Evolutionary conservation across 2,329 filamentous ascomycete species (phyloP), one percentile per base, ranked within the genome.

Genomic region (Daldinia eschscholtzii): DNA sequence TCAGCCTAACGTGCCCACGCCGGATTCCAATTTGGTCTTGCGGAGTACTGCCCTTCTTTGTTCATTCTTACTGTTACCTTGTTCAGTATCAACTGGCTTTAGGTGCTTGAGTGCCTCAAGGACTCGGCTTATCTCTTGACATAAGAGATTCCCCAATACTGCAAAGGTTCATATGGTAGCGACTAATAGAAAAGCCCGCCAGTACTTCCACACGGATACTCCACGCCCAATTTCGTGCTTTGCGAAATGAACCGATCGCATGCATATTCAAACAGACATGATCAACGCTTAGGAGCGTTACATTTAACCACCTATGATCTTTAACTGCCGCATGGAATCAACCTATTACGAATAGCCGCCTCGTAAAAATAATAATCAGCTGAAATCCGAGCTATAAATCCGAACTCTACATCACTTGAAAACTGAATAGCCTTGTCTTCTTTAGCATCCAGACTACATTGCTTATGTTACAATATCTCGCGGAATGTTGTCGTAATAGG

Each of bases 121-220:
- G 5, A 33, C 6, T 7, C 23, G 20, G 7, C 33, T 23, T 6
- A 20, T 28, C 5, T 23, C 23, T 5, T 46, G 26, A 5, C 23
- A 44, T 23, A 58, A 13, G n/a, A 58, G n/a, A 0, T n/a, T 4
- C 2, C 56, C 28, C 2, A 39, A 35, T 33, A 65, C 64, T 33
- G n/a, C 6, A 9, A 23, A 13, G 18, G 61, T 65, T 15, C 65
- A 26, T 26, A 26, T 9, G n/a, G 33, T 13, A 13, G 57, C 10
- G 20, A 65, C 35, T 23, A 59, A 10, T n/a, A 57, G 18, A 4
- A 65, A 39, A 9, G 57, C 44, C 66, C 66, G 65, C 57, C 61
- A 59, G 9, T 68, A 20, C 12, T 41, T 37, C 61, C 65, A 68
- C 4, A 23, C 57, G 12, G 26, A 48, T 23, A 57, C 52, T 4